Percentiles rank a stretch among this genome's conserved stretches.
These are phyloP conservation scores for Rhodotorula sp. DNA, from an alignment of 1,284 basidiomycete species.

Conservation along the genomic window DNA sequence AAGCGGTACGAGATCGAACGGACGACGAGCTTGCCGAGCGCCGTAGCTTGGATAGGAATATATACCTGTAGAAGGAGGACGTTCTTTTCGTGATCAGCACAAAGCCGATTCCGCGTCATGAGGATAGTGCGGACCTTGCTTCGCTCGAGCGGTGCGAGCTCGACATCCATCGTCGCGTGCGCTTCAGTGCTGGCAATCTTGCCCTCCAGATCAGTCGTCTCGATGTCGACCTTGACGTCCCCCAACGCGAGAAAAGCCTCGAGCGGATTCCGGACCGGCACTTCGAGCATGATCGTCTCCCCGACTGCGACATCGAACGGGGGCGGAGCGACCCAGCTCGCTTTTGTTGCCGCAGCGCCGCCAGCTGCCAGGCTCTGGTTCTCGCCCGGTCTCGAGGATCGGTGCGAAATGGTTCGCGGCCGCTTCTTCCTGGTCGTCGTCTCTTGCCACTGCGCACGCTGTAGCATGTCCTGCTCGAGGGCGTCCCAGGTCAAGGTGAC, in stretches of 20 bases:
- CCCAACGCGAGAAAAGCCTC: slow-evolving; percentile 47
- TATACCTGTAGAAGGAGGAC: slow-evolving; percentile 35
- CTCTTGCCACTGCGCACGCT: slow-evolving; percentile 45
- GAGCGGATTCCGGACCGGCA: slow-evolving; percentile 53
- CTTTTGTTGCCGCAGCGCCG: too few relatives aligned
- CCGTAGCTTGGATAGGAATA: slow-evolving; percentile 43
- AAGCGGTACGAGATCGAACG: slow-evolving; percentile 50
- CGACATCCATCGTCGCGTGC: slow-evolving; percentile 42
- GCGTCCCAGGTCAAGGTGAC: slow-evolving; percentile 14
- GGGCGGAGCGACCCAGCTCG: too few relatives aligned
- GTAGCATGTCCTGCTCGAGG: slow-evolving; percentile 25
- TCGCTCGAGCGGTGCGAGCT: slow-evolving; percentile 49
- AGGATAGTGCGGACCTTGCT: too few relatives aligned
- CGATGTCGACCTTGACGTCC: slow-evolving; percentile 32
- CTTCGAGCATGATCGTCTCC: slow-evolving; percentile 51
- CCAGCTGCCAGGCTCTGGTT: too few relatives aligned
- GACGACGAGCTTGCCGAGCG: slow-evolving; percentile 44
- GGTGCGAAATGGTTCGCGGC: too few relatives aligned
- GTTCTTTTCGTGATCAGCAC: too few relatives aligned
- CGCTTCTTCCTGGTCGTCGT: too few relatives aligned
- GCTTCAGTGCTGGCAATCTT: background rate
- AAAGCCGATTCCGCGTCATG: too few relatives aligned
- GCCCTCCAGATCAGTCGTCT: slow-evolving; percentile 6
- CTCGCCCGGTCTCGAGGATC: too few relatives aligned
- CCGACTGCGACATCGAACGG: background rate